Evolutionary conservation across 306 rosid species (phyloP), one percentile per base, ranked within the genome.

Genomic region (Urtica urens): DNA sequence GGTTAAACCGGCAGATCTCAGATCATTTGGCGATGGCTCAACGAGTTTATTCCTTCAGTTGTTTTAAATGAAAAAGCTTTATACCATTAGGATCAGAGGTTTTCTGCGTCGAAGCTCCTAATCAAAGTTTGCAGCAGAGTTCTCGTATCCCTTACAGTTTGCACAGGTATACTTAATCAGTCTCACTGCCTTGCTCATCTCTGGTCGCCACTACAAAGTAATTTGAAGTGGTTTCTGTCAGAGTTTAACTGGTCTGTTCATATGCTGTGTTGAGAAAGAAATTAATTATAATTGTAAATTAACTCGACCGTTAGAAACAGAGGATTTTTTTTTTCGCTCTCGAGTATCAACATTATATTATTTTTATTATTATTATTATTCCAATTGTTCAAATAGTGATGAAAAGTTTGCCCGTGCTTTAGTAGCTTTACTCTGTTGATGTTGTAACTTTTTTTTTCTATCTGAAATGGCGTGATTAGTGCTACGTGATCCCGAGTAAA

Each of bases 1-100:
- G 80, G 97, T 90, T 40, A 90, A 84, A 74, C 82, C 95, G 12
- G 85, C 97, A 11, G 97, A 84, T 64, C 84, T 90, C 20, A 81
- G 81, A 69, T 90, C 97, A 59, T 90, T 84, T 27, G 87, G 97
- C 1, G 97, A 90, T 64, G 97, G 97, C 53, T 90, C 97, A 35
- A 90, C 97, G 3, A 81, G 95, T 61, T 59, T 90, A 60, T 84
- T 78, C 72, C 75, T 79, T 72, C 97, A 90, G 76, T 66, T 90
- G 77, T 90, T 90, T 70, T 84, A 72, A 75, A 46, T 46, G 29
- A 45, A n/a, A n/a, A n/a, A n/a, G n/a, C n/a, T n/a, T n/a, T n/a
- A n/a, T 51, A 43, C 10, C 56, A 54, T 54, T 67, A 57, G 66
- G 43, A 65, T 62, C 54, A 24, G 60, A 63, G 73, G 42, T 67